These are phyloP conservation scores for Zopfochytrium polystomum DNA, from an alignment of 371 early-diverging fungal species.

Conservation along the genomic window DNA sequence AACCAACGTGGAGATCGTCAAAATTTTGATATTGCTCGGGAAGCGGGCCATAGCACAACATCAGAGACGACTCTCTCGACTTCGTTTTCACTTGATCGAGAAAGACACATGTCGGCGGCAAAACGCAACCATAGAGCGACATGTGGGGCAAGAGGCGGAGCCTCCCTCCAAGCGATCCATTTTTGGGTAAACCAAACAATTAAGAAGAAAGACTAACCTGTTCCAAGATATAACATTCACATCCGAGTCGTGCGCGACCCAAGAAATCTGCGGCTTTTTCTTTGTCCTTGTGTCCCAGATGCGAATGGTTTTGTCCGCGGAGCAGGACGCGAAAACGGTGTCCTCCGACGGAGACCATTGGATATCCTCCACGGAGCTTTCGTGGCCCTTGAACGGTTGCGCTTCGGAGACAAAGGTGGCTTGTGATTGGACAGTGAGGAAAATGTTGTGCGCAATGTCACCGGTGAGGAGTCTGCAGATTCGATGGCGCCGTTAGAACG, in stretches of 20 bases:
- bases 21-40: constrained; percentile 29
- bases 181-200: background rate
- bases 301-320: constrained; percentile 84
- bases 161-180: constrained; percentile 3
- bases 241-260: constrained; percentile 80
- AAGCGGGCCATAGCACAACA: constrained; percentile 34
- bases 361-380: constrained; percentile 87
- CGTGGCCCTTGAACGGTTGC: constrained; percentile 77
- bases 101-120: constrained; percentile 1
- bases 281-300: constrained; percentile 91
- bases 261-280: constrained; percentile 65
- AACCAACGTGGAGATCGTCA: constrained; percentile 37
- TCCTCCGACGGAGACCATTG: constrained; percentile 93
- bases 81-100: background rate
- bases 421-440: constrained; percentile 65
- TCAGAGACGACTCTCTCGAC: constrained; percentile 5
- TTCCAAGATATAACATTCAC: constrained; percentile 97
- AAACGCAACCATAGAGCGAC: constrained; percentile 7
- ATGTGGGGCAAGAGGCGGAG: constrained; percentile 10
- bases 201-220: constrained; percentile 41
- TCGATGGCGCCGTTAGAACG: too few relatives aligned
- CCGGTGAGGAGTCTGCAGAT: constrained; percentile 75
- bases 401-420: constrained; percentile 66
- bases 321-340: constrained; percentile 88
- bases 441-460: constrained; percentile 76